Conservation (phyloP, 148 eudicot species). For the Rhododendron simsii region DNA sequence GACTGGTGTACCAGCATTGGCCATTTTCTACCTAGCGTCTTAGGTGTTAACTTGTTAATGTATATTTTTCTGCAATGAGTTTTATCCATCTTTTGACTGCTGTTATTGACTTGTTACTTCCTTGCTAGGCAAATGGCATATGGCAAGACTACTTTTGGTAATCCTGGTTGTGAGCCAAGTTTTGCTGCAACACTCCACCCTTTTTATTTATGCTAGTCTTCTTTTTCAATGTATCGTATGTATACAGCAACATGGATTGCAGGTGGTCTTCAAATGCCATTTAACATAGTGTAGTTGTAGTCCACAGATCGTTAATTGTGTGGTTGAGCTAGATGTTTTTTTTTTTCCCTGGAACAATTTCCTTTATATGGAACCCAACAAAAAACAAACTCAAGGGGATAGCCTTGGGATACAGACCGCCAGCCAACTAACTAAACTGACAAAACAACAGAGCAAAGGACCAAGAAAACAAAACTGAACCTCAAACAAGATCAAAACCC, state of each 20-base stretch:
- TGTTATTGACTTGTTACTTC: background rate
- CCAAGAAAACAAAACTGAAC: background rate
- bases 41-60: constrained; percentile 6
- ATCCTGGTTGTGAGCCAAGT: background rate
- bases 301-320: background rate
- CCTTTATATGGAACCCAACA: too few relatives aligned
- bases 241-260: background rate
- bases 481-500: background rate
- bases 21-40: background rate
- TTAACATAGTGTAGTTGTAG: background rate
- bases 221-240: background rate
- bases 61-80: constrained; percentile 3
- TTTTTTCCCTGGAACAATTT: background rate
- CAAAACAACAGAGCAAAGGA: background rate
- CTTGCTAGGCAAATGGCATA: background rate
- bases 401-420: background rate
- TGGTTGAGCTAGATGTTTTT: background rate
- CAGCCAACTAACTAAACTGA: background rate
- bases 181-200: background rate
- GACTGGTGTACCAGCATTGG: background rate
- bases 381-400: too few relatives aligned
- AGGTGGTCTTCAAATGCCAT: too few relatives aligned
- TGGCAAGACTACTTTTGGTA: background rate
- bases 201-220: background rate
- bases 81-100: background rate